These are phyloP conservation scores for Daldinia loculata DNA, from an alignment of 495 filamentous ascomycete genomes.

Conservation along the genomic window DNA sequence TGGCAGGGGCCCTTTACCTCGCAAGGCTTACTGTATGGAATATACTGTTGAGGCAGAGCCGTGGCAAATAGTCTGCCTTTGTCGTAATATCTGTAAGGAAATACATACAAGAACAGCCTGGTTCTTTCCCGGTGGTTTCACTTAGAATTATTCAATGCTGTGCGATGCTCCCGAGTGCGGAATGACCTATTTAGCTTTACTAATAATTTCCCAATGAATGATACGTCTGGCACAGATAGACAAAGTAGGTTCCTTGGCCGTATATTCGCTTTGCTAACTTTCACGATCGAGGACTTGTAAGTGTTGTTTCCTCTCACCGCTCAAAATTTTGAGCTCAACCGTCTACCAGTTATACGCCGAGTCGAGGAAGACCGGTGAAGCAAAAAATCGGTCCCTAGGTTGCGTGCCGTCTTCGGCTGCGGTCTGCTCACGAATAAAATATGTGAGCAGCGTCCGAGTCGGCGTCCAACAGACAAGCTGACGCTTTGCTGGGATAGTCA, in stretches of 20 bases:
- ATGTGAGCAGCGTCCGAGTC: conserved; percentile 14
- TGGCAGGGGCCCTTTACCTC: conserved; percentile 2
- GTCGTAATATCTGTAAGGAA: conserved; percentile 32
- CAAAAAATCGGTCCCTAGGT: not conserved
- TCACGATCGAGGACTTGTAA: not conserved
- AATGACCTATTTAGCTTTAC: conserved; percentile 1
- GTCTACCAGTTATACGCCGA: not conserved
- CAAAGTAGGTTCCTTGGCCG: not conserved
- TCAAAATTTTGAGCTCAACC: conserved; percentile 1
- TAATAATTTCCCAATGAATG: conserved; percentile 19
- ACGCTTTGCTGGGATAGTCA: conserved; percentile 8
- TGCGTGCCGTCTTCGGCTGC: conserved; percentile 17
- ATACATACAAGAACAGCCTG: conserved; percentile 30
- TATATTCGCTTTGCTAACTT: conserved; percentile 10
- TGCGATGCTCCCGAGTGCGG: conserved; percentile 15
- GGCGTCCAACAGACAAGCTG: not conserved
- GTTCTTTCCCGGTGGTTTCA: not conserved
- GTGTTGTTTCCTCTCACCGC: conserved; percentile 20
- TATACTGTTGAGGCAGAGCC: conserved; percentile 5
- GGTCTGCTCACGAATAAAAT: conserved; percentile 13
- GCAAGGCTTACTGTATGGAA: conserved; percentile 21
- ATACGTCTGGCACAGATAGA: not conserved
- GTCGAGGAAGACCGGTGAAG: conserved; percentile 2
- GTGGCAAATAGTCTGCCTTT: conserved; percentile 16
- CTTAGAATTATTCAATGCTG: not conserved